Percentiles rank a stretch among this genome's conserved stretches.
Evolutionary conservation across 164 flowering plant genomes (phyloP).

Genomic region (Nymphaea colorata): DNA sequence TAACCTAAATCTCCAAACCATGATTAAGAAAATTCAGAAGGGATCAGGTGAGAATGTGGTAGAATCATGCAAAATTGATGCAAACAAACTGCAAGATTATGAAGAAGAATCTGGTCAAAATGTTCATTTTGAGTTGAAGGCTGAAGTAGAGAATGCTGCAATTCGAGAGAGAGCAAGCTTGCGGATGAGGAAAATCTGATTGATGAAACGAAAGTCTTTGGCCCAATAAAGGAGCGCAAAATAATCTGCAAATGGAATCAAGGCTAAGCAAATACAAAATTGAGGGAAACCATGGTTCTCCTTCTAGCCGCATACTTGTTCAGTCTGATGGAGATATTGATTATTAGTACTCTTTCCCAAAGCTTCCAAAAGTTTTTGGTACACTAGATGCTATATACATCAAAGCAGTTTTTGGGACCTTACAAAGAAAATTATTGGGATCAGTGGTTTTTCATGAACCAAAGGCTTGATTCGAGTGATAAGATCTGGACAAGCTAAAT

Average conservation of each 20-base stretch:
- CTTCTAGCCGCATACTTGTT: conserved; percentile 17
- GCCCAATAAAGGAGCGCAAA: background rate
- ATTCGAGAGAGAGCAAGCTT: background rate
- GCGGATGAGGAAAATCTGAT: background rate
- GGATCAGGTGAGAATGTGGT: background rate
- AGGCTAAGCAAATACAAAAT: conserved; percentile 3
- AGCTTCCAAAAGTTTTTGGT: background rate
- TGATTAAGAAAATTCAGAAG: background rate
- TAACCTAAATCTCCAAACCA: background rate
- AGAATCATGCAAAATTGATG: conserved; percentile 1
- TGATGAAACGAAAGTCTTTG: conserved; percentile 8
- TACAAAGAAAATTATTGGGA: too few species aligned
- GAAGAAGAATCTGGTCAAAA: background rate
- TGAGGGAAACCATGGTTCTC: conserved; percentile 9
- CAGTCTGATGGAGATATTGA: conserved; percentile 9
- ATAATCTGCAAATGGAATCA: conserved; percentile 14
- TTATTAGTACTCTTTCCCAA: background rate
- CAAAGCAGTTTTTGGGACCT: too few species aligned
- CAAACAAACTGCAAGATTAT: background rate
- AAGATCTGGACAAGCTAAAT: too few species aligned
- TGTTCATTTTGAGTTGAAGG: background rate
- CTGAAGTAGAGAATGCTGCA: conserved; percentile 1
- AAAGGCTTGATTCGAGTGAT: too few species aligned
- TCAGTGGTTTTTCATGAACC: too few species aligned
- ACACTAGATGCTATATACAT: too few species aligned